Conservation (phyloP, 2,329 filamentous ascomycete genomes). For the Epichloe sylvatica region DNA sequence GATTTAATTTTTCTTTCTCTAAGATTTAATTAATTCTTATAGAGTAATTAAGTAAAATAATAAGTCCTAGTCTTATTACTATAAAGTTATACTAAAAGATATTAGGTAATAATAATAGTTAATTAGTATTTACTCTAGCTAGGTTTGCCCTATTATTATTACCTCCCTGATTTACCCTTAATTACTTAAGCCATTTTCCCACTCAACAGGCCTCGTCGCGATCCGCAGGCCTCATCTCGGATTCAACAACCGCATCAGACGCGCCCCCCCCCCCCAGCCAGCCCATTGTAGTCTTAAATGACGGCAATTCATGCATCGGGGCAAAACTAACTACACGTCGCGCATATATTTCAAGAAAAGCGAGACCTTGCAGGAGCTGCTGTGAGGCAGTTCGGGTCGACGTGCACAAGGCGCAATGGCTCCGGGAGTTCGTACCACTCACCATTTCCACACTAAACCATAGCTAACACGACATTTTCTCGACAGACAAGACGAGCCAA, state of each 20-base stretch:
- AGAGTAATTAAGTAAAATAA: too few species aligned
- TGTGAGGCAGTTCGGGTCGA: not conserved
- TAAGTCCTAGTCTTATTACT: too few species aligned
- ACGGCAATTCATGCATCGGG: not conserved
- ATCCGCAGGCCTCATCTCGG: not conserved
- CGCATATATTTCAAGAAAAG: not conserved
- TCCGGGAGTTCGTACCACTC: constrained; percentile 21
- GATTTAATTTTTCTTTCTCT: too few species aligned
- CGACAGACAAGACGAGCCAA: constrained; percentile 42
- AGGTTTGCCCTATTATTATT: too few species aligned
- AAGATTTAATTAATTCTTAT: too few species aligned
- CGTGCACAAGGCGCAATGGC: constrained; percentile 20
- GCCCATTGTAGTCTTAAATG: not conserved
- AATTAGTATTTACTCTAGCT: too few species aligned
- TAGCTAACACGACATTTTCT: constrained; percentile 7
- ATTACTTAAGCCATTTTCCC: too few species aligned
- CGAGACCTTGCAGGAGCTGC: not conserved
- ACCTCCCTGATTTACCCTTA: too few species aligned
- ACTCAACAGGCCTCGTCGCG: constrained; percentile 4
- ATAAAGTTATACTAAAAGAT: too few species aligned
- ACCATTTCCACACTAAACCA: not conserved
- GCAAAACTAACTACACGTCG: not conserved
- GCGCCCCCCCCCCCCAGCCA: not conserved
- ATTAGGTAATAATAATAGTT: too few species aligned
- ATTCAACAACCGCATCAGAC: not conserved